These are phyloP conservation scores for Salinomyces thailandicus DNA, from an alignment of 2,329 filamentous ascomycete species.

Conservation along the genomic window DNA sequence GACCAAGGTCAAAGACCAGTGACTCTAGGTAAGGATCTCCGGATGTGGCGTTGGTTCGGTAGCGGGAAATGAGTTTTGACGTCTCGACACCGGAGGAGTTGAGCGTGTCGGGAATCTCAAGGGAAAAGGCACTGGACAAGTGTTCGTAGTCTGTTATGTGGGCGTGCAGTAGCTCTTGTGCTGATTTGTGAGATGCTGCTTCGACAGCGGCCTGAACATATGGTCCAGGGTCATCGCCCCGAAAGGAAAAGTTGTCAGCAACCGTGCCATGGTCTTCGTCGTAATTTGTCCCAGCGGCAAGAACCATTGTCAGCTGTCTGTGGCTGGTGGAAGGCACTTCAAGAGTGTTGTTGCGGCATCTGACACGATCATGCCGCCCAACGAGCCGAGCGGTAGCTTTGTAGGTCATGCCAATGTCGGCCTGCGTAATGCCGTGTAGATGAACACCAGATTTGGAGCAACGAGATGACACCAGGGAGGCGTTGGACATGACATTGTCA, in stretches of 20 bases:
- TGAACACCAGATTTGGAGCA: slow-evolving; percentile 20
- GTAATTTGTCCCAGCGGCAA: slow-evolving; percentile 40
- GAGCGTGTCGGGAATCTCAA: slow-evolving; percentile 37
- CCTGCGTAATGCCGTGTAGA: slow-evolving; percentile 30
- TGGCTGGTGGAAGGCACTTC: slow-evolving; percentile 18
- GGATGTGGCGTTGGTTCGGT: slow-evolving; percentile 14
- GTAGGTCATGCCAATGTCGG: slow-evolving; percentile 37
- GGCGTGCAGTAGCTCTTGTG: slow-evolving; percentile 22
- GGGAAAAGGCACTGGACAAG: slow-evolving; percentile 31
- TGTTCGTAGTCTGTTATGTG: slow-evolving; percentile 35
- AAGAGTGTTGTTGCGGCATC: slow-evolving; percentile 20
- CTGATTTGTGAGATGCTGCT: slow-evolving; percentile 26
- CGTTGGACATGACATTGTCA: slow-evolving; percentile 31
- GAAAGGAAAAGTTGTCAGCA: slow-evolving; percentile 37
- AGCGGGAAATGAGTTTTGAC: slow-evolving; percentile 22
- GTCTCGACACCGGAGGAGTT: slow-evolving; percentile 34
- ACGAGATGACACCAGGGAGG: slow-evolving; percentile 8
- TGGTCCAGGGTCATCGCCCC: slow-evolving; percentile 35
- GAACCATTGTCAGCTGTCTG: slow-evolving; percentile 29
- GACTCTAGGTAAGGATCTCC: slow-evolving; percentile 43
- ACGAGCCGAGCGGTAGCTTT: slow-evolving; percentile 29
- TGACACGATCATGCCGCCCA: slow-evolving; percentile 10
- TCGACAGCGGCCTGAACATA: slow-evolving; percentile 28
- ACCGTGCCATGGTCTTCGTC: slow-evolving; percentile 41
- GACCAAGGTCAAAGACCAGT: slow-evolving; percentile 44